Percentiles rank a stretch among this genome's conserved stretches.
phyloP scores from a whole-genome alignment of 495 filamentous ascomycete species.

The Pyronema domesticum region DNA sequence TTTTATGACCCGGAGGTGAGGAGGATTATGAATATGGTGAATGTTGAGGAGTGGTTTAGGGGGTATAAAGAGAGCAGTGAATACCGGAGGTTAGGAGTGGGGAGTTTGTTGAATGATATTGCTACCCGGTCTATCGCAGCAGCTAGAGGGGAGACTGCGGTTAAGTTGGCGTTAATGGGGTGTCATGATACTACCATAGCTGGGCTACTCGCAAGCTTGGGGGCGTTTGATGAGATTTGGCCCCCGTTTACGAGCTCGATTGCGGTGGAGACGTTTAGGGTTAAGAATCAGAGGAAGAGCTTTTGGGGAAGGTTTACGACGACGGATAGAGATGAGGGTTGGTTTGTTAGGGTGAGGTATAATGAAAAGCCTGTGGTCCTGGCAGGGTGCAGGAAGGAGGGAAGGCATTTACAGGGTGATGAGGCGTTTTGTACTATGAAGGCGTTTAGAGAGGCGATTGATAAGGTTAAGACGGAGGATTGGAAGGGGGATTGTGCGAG shows the following conservation, averaged over 20 bases:
- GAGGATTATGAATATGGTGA: conserved; percentile 57
- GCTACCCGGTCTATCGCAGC: conserved; percentile 59
- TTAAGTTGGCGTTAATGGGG: conserved; percentile 59
- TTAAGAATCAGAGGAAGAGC: conserved; percentile 20
- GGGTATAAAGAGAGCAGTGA: conserved; percentile 71
- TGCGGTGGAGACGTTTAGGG: conserved; percentile 72
- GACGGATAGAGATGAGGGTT: conserved; percentile 33
- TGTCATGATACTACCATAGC: conserved; percentile 93
- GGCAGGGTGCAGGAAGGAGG: conserved; percentile 56
- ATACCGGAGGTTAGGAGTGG: conserved; percentile 75
- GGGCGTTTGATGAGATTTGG: conserved; percentile 64
- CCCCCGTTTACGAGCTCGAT: conserved; percentile 84
- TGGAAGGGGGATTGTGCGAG: conserved; percentile 59
- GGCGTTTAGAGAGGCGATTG: conserved; percentile 80
- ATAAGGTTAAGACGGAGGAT: conserved; percentile 66
- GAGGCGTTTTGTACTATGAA: conserved; percentile 83
- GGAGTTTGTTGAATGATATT: conserved; percentile 65
- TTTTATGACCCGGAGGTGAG: conserved; percentile 69
- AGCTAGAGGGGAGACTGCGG: conserved; percentile 27
- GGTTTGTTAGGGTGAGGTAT: conserved; percentile 89
- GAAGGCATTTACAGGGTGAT: conserved; percentile 77
- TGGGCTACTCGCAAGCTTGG: conserved; percentile 56
- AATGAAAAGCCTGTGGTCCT: conserved; percentile 68
- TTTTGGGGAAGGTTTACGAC: conserved; percentile 1
- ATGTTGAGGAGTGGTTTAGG: conserved; percentile 81